A percentile compares a stretch with the other conserved stretches of the same genome.
These are phyloP conservation scores for Trifolium repens DNA, from an alignment of 306 rosid genomes.

Conservation along the genomic window DNA sequence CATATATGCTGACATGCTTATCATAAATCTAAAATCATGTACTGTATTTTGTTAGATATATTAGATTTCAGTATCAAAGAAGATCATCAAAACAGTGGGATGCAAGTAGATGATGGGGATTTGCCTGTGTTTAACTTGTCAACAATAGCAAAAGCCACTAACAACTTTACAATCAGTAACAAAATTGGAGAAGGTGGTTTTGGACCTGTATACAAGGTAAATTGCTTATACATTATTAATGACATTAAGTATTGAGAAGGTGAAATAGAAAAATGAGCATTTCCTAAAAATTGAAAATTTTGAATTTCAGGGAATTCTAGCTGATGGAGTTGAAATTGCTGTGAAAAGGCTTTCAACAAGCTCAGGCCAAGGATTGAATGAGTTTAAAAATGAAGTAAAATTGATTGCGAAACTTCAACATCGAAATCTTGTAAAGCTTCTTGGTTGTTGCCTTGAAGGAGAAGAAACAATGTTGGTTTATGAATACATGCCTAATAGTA, in stretches of 20 bases:
- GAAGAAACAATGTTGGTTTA: slow-evolving; percentile 52
- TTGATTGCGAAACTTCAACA: slow-evolving; percentile 63
- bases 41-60: slow-evolving; percentile 2
- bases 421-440: slow-evolving; percentile 63
- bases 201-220: slow-evolving; percentile 63
- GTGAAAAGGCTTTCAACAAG: slow-evolving; percentile 60
- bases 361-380: slow-evolving; percentile 54
- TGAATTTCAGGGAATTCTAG: slow-evolving; percentile 50
- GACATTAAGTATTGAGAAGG: neutral
- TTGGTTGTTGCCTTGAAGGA: slow-evolving; percentile 60
- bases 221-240: slow-evolving; percentile 13
- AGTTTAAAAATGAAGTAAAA: slow-evolving; percentile 60
- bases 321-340: slow-evolving; percentile 57
- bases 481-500: slow-evolving; percentile 54
- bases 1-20: neutral
- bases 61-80: slow-evolving; percentile 31
- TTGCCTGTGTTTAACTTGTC: slow-evolving; percentile 53
- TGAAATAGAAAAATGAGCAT: neutral
- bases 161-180: slow-evolving; percentile 46
- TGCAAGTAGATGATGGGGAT: slow-evolving; percentile 56
- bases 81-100: slow-evolving; percentile 39
- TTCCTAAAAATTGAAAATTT: neutral
- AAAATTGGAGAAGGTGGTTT: slow-evolving; percentile 69
- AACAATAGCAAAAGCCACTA: slow-evolving; percentile 52
- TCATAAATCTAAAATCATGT: neutral